Evolutionary conservation across 805 yeast genomes (phyloP), one percentile per base, ranked within the genome.

Genomic region (Candida chauliodis): DNA sequence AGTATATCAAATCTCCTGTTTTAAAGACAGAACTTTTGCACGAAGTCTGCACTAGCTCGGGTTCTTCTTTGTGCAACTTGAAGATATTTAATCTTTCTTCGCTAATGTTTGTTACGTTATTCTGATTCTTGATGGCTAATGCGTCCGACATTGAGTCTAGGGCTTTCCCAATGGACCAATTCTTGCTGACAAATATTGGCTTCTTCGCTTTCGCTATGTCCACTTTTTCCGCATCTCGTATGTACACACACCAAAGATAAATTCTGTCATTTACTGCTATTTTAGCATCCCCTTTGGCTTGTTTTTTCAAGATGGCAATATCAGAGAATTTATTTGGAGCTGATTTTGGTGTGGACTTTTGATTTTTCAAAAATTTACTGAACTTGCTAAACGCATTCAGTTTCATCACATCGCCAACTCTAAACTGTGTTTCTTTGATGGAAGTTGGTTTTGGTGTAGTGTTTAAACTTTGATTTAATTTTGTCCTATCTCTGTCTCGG

Each of bases 141-240:
- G 59, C 50, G 20, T 68, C 72, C 7, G 82, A 71, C 5, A 74
- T 65, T 17, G 68, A 64, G 52, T 79, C 86, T 23, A 80, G 52
- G 13, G 77, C 70, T 38, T 78, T 57, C 1, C 86, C 86, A 22
- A 78, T 70, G 0, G 79, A 75, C 83, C 84, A 79, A 20, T 66
- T 58, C 40, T 69, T 73, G 13, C 76, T 75, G 10, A 78, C 69
- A 52, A 51, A 80, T 14, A 77, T 50, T 1, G 72, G 63, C 14
- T 50, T 52, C 26, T 58, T 42, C 36, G 54, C 60, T 21, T 50
- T 50, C 8, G 52, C 59, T 5, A 51, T 47, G 38, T 61, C 52
- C 13, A 63, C 51, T 19, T 21, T 18, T 2, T 47, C 35, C n/a
- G 49, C 51, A 19, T 38, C 45, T 17, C 49, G 46, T 14, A 75